Base-by-base conservation (phyloP, 192 early-diverging fungal species). In the Geranomyces michiganensis region DNA sequence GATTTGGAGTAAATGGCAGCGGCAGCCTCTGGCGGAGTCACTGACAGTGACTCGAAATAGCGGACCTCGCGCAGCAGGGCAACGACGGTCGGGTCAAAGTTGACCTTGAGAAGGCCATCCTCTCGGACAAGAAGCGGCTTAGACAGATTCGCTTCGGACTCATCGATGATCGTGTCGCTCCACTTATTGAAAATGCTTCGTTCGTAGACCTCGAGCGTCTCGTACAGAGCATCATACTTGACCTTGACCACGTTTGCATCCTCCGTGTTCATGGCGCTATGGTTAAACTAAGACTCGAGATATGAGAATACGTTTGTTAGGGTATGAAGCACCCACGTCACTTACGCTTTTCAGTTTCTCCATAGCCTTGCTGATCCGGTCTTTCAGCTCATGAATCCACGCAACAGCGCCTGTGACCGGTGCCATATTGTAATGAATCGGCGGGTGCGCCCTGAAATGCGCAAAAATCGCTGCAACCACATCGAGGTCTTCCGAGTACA, bases 51-150 rank as follows among this genome's bases (percentile, higher is more conserved):
- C 26, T 76, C 84, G 68, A 89, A 85, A 67, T 89, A 89, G 56
- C 80, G 81, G 27, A 89, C 84, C 79, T 89, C 87, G n/a, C 86
- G 73, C 32, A 89, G 59, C 2, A 89, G 75, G 10, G 87, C 87
- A n/a, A 89, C 86, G 29, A 89, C 87, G 64, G 89, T 89, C 1
- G 87, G 87, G 67, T 89, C 87, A 63, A 89, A 89, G 72, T 89
- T 89, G 68, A 89, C 87, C 32, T 76, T 77, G 30, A 89, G 74
- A 17, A 87, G 63, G 8, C 72, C 72, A 29, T 74, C 72, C 21
- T 77, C 72, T 1, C 67, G 41, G 21, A 79, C 62, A 17, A 87
- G 73, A 3, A 89, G 49, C 14, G 87, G 87, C 61, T 89, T 89
- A 59, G 79, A 72, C 19, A 89, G 67, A 72, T 89, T 89, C 10